Evolutionary conservation across 441 rosid species (phyloP).

Genomic region (Croton laevigatus): DNA sequence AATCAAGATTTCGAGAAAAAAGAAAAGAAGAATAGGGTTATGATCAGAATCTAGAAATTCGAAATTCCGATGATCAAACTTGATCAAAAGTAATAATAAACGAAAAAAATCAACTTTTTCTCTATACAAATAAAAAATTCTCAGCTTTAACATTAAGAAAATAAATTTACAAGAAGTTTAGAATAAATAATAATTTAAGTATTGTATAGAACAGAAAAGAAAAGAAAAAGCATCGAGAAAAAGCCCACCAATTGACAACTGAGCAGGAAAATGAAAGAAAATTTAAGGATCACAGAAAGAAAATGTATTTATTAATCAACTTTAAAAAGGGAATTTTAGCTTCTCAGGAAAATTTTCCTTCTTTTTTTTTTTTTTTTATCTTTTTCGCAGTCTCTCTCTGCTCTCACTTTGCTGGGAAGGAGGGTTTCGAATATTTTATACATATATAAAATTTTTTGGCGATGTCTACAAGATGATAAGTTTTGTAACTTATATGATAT

Average conservation of each 20-base stretch:
- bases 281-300: not conserved
- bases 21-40: not conserved
- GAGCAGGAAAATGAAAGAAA: not conserved
- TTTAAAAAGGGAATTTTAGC: not conserved
- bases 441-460: not conserved
- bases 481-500: accelerated
- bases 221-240: not conserved
- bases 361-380: no score
- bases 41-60: constrained; percentile 2
- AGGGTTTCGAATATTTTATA: not conserved
- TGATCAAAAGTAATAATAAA: not conserved
- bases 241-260: constrained; percentile 3
- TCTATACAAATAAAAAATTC: not conserved
- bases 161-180: not conserved
- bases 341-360: not conserved
- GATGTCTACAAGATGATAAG: constrained; percentile 11
- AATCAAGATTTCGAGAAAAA: constrained; percentile 1
- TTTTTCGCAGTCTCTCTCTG: not conserved
- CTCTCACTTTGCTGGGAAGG: not conserved
- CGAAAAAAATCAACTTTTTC: not conserved
- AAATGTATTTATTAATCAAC: not conserved
- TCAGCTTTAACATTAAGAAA: not conserved
- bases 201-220: not conserved
- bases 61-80: constrained; percentile 1
- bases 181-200: not conserved